Conservation (phyloP, 768 basidiomycete species). For the Glaciozyma antarctica region DNA sequence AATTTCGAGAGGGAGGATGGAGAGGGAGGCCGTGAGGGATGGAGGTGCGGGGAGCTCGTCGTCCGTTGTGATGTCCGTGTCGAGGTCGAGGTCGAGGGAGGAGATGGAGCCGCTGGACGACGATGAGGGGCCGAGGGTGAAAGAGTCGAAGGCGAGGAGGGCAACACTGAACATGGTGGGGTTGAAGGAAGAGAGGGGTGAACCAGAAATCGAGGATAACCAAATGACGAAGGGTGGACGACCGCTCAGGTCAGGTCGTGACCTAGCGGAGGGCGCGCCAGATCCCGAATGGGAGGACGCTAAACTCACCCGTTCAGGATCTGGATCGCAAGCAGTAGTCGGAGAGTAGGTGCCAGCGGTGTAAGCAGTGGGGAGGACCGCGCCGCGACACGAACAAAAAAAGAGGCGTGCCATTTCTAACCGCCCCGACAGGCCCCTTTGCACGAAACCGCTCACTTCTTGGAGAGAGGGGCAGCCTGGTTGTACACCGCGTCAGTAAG, state of each 20-base stretch:
- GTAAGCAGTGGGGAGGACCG: no score
- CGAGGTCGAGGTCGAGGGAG: constrained; percentile 2
- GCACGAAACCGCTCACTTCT: neutral
- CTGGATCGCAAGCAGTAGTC: neutral
- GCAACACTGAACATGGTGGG: neutral
- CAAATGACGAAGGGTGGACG: neutral
- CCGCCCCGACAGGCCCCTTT: no score
- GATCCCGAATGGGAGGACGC: no score
- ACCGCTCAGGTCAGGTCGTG: no score
- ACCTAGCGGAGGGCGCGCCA: no score
- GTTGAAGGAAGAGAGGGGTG: neutral
- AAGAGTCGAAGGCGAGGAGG: neutral
- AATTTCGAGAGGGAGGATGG: neutral
- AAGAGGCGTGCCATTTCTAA: no score
- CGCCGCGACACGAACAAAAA: no score
- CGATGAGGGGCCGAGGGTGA: neutral
- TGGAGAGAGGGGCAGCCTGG: constrained; percentile 5
- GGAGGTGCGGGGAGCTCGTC: neutral
- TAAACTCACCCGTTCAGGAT: no score
- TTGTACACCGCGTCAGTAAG: neutral
- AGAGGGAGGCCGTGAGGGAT: neutral
- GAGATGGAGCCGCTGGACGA: neutral
- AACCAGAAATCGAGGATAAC: neutral
- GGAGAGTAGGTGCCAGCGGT: neutral
- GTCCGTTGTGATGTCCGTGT: no score